These are phyloP conservation scores for Larix sibirica DNA, from an alignment of 83 land plant species.

Conservation along the genomic window DNA sequence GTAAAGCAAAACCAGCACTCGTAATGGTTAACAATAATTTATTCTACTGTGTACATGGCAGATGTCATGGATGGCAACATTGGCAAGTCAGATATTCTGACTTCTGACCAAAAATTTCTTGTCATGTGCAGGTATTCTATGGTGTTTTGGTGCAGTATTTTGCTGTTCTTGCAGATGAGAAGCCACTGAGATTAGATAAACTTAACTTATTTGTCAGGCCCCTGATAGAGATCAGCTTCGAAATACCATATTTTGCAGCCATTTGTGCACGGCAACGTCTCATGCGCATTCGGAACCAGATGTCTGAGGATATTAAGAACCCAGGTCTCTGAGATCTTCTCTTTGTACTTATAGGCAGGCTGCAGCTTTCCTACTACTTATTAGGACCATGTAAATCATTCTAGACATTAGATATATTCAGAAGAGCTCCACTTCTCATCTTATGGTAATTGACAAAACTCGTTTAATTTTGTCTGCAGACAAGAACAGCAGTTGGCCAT, in stretches of 20 bases:
- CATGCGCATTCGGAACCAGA: slow-evolving; percentile 52
- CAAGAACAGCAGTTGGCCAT: slow-evolving; percentile 78
- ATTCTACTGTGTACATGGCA: slow-evolving; percentile 2
- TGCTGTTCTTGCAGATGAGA: slow-evolving; percentile 60
- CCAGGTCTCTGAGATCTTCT: slow-evolving; percentile 47
- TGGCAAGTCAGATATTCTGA: background rate
- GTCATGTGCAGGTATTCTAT: slow-evolving; percentile 79
- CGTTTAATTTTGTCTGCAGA: slow-evolving; percentile 39
- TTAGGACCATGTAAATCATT: background rate
- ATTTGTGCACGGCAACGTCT: slow-evolving; percentile 88
- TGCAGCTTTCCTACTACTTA: background rate
- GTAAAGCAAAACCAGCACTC: background rate
- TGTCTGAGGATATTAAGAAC: slow-evolving; percentile 63
- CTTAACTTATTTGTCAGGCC: slow-evolving; percentile 77
- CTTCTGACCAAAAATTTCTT: background rate
- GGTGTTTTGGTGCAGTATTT: slow-evolving; percentile 91
- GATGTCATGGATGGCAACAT: slow-evolving; percentile 14
- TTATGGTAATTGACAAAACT: background rate
- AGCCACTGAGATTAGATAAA: slow-evolving; percentile 51
- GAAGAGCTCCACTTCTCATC: background rate
- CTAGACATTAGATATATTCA: background rate
- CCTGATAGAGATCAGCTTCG: slow-evolving; percentile 80
- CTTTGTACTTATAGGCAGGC: slow-evolving; percentile 5
- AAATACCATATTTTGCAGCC: slow-evolving; percentile 91
- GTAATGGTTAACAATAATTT: background rate